Conservation (phyloP, 495 filamentous ascomycete genomes). For the Podospora didyma region DNA sequence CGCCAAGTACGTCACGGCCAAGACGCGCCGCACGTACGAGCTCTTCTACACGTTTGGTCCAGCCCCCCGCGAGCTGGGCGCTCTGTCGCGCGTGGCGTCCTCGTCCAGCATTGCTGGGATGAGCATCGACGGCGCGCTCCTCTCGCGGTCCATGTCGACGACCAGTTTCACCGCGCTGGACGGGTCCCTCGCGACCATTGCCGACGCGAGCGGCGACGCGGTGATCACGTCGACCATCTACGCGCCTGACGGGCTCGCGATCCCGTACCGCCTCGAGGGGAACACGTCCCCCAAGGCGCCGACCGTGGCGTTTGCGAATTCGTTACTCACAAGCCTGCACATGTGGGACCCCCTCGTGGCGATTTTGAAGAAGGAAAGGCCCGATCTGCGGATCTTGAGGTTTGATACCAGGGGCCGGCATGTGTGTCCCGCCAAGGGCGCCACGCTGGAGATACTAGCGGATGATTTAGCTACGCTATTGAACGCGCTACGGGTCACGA, state of each 20-base stretch:
- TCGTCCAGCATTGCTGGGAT: too few relatives aligned
- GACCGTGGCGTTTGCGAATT: conserved; percentile 68
- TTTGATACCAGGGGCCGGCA: conserved; percentile 66
- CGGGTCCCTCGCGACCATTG: conserved; percentile 44
- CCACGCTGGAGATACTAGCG: conserved; percentile 60
- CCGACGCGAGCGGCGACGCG: conserved; percentile 27
- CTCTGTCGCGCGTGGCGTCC: conserved; percentile 40
- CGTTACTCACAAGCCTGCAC: conserved; percentile 63
- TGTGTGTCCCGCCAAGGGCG: conserved; percentile 32
- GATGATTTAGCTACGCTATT: conserved; percentile 59
- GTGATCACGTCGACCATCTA: conserved; percentile 64
- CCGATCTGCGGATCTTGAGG: conserved; percentile 64
- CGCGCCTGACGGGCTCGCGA: conserved; percentile 62
- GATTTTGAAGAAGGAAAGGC: conserved; percentile 52
- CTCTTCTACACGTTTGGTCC: conserved; percentile 77
- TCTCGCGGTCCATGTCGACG: conserved; percentile 12
- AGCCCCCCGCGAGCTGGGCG: conserved; percentile 61
- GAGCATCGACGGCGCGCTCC: too few relatives aligned
- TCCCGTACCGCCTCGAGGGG: conserved; percentile 74
- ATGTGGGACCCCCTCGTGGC: conserved; percentile 75
- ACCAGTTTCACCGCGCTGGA: conserved; percentile 53
- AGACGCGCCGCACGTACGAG: conserved; percentile 55
- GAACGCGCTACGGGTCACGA: conserved; percentile 55
- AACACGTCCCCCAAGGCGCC: conserved; percentile 60
- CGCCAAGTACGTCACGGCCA: conserved; percentile 51